phyloP scores from a whole-genome alignment of 352 stramenopile genomes.

The Pythium dissimile region DNA sequence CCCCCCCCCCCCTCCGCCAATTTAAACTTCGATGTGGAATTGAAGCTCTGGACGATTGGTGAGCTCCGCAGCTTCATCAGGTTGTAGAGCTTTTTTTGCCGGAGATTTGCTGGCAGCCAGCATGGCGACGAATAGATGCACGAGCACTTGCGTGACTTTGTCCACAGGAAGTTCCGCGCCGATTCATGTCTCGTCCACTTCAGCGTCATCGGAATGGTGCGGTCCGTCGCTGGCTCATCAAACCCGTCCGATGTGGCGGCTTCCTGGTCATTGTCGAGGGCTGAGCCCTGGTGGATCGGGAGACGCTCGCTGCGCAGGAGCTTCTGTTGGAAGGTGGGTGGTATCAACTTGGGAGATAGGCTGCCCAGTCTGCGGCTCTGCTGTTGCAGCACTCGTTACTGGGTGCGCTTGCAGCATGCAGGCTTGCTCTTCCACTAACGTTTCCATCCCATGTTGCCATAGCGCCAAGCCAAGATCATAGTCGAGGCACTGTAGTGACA shows the following conservation, averaged over 20 bases:
- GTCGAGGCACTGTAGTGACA: background rate
- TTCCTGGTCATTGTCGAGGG: too few relatives aligned
- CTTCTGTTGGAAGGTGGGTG: background rate
- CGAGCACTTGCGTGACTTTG: background rate
- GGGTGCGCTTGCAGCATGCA: background rate
- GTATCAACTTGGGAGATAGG: background rate
- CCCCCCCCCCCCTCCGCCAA: too few relatives aligned
- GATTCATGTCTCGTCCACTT: background rate
- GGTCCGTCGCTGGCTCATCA: too few relatives aligned
- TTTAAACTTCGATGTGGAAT: too few relatives aligned
- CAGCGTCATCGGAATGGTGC: too few relatives aligned
- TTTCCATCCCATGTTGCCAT: conserved; percentile 5
- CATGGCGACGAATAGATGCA: background rate
- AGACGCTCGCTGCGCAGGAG: background rate
- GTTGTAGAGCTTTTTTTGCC: too few relatives aligned
- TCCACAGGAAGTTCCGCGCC: background rate
- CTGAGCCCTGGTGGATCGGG: too few relatives aligned
- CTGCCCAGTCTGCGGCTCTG: background rate
- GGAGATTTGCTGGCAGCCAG: conserved; percentile 1
- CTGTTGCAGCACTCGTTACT: too few relatives aligned
- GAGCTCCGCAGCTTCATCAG: too few relatives aligned
- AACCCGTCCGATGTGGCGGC: too few relatives aligned
- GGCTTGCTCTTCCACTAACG: conserved; percentile 4
- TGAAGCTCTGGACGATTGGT: background rate
- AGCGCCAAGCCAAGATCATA: background rate